Percentiles rank a stretch among this genome's conserved stretches.
Conservation (phyloP, 768 basidiomycete species). For the Pisolithus marmoratus region DNA sequence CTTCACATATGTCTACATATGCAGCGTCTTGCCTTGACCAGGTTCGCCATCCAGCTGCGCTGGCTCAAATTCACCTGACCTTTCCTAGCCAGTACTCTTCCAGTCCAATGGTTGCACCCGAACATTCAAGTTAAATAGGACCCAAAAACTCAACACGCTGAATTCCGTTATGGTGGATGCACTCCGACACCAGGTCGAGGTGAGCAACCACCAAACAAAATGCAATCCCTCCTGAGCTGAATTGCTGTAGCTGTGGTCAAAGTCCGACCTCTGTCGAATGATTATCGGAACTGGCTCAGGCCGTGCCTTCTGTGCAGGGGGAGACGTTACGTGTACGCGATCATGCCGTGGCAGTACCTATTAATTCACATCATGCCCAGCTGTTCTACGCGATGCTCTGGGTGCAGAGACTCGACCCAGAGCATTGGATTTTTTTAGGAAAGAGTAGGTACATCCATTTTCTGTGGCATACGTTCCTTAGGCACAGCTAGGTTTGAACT, state of each 20-base stretch:
- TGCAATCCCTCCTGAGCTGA: slow-evolving; percentile 5
- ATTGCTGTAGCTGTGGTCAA: slow-evolving; percentile 60
- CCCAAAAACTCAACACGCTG: slow-evolving; percentile 76
- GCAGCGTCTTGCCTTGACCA: slow-evolving; percentile 15
- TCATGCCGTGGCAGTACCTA: slow-evolving; percentile 1
- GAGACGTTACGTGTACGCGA: slow-evolving; percentile 81
- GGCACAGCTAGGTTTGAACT: slow-evolving; percentile 60
- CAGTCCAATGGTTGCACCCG: slow-evolving; percentile 60
- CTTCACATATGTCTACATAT: slow-evolving; percentile 31
- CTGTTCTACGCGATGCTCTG: slow-evolving; percentile 48
- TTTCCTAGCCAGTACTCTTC: slow-evolving; percentile 52
- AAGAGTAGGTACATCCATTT: slow-evolving; percentile 58
- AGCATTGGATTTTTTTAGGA: slow-evolving; percentile 85
- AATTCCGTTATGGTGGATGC: slow-evolving; percentile 70
- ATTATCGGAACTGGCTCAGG: slow-evolving; percentile 70
- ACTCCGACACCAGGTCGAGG: slow-evolving; percentile 72
- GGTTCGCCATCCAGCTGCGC: slow-evolving; percentile 9
- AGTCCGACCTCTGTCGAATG: slow-evolving; percentile 62
- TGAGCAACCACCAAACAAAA: slow-evolving; percentile 25
- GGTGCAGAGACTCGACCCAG: slow-evolving; percentile 46
- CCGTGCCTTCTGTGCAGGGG: slow-evolving; percentile 88
- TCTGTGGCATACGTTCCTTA: slow-evolving; percentile 4
- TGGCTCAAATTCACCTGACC: slow-evolving; percentile 6
- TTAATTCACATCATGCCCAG: slow-evolving; percentile 30
- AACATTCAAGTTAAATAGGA: slow-evolving; percentile 75